Percentiles rank a stretch among this genome's conserved stretches.
Evolutionary conservation across 306 rosid genomes (phyloP).

Genomic region (cucumber (Cucumis sativus)): Cucumber_9930_V3 NC_026657.2:39716001-39716500

Average conservation of each 20-base stretch:
- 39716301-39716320: background rate
- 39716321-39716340: background rate
- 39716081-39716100: background rate
- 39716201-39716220: background rate
- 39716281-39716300: background rate
- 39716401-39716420: background rate
- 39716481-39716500: background rate
- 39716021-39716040: background rate
- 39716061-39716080: background rate
- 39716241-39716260: background rate
- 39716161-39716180: background rate
- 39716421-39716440: background rate
- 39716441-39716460: background rate
- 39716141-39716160: background rate
- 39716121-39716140: background rate
- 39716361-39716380: background rate
- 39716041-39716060: background rate
- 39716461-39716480: background rate
- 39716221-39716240: background rate
- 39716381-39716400: background rate
- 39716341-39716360: too few relatives aligned
- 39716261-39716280: background rate
- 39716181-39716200: background rate
- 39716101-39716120: background rate
- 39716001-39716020: background rate